A percentile compares a stretch with the other conserved stretches of the same genome.
Evolutionary conservation across 1,284 basidiomycete genomes (phyloP).

Genomic region (Melampsora allii-populina): DNA sequence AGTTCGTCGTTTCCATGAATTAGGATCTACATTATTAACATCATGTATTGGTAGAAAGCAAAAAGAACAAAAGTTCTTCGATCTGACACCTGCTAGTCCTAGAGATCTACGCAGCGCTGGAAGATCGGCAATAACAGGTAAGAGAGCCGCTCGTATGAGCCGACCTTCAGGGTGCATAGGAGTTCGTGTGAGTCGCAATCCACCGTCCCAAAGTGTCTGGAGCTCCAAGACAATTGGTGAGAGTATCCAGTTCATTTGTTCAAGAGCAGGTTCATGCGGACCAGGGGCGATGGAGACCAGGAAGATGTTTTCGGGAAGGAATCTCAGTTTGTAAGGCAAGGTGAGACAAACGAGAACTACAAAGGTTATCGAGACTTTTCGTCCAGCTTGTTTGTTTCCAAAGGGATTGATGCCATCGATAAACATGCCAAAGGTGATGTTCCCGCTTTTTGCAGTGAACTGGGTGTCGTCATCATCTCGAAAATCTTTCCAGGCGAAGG

Average conservation of each 20-base stretch:
- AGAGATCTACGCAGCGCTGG: slow-evolving; percentile 34
- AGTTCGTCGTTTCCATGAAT: not conserved
- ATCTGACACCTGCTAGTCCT: slow-evolving; percentile 16
- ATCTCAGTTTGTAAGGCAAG: slow-evolving; percentile 44
- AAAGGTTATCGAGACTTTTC: slow-evolving; percentile 12
- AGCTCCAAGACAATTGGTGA: slow-evolving; percentile 51
- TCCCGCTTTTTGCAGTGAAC: not conserved
- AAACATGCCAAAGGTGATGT: slow-evolving; percentile 20
- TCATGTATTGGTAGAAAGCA: slow-evolving; percentile 15
- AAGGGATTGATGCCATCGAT: slow-evolving; percentile 34
- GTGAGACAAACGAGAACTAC: slow-evolving; percentile 16
- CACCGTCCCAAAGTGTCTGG: slow-evolving; percentile 49
- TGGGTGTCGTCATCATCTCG: not conserved
- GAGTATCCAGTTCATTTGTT: slow-evolving; percentile 52
- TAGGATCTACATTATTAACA: not conserved
- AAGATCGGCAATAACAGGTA: slow-evolving; percentile 43
- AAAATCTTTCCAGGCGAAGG: slow-evolving; percentile 3
- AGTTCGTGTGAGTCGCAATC: slow-evolving; percentile 44
- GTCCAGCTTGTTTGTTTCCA: not conserved
- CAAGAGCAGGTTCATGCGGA: slow-evolving; percentile 52
- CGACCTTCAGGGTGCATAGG: not conserved
- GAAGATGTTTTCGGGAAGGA: slow-evolving; percentile 44
- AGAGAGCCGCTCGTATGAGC: not conserved
- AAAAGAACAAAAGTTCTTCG: slow-evolving; percentile 39
- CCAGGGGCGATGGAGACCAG: slow-evolving; percentile 54